Base-by-base conservation (phyloP, 495 filamentous ascomycete species). In the Tuber indicum region DNA sequence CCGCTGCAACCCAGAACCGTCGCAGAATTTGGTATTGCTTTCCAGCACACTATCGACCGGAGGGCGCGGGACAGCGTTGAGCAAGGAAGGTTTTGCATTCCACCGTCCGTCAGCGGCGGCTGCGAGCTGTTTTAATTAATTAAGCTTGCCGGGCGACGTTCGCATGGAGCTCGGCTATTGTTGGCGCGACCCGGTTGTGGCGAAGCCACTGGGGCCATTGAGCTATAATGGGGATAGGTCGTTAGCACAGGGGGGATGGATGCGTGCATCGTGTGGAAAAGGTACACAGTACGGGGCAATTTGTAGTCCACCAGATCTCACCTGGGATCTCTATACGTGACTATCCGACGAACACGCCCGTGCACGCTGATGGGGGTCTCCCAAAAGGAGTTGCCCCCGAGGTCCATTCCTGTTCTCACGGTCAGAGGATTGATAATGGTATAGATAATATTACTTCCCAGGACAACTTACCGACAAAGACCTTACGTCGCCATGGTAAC, bases 201-300 rank as follows among this genome's bases (percentile, higher is more conserved):
- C 96, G 93, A 19, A 99, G 91, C 96, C 96, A 99, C 84, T 98
- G 95, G 84, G 95, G 92, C 96, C 96, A 99, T 86, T 92, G 90
- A 1, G 95, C 78, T 75, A 26, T 86, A 84, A 47, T 86, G 39
- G 12, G 72, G 47, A 23, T 44, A 26, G 23, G 2, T 7, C 6
- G 5, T 70, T 36, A 49, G 43, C 42, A 19, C 21, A 42, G 21
- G 58, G 49, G 52, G 32, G 16, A n/a, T 9, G 23, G 47, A 43
- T n/a, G 36, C 36, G 32, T 26, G 21, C 43, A 49, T 43, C 16
- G 44, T 26, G 21, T 19, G 44, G 23, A 39, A 6, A 26, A 52
- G 26, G 32, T 42, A 43, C 47, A 21, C 10, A 21, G 39, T 70
- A 83, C 81, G 74, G 0, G 78, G 72, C 0, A 81, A 47, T 26